Evolutionary conservation across 2,329 filamentous ascomycete species (phyloP).

Genomic region (Amesomyces nigricolor): DNA sequence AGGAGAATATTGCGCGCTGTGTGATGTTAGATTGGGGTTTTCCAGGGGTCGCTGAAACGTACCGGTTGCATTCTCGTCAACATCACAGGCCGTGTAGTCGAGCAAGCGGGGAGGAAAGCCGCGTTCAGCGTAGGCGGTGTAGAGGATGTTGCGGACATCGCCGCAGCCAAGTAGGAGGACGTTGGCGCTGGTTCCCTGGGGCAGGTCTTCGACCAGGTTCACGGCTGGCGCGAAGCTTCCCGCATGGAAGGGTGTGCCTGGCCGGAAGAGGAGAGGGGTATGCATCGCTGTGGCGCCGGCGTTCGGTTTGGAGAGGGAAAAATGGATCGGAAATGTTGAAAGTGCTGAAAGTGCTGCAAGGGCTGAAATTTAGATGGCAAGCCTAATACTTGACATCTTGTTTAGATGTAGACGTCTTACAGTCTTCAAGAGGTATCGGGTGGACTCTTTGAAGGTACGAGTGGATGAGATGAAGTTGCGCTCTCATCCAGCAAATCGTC

Average conservation of each 20-base stretch:
- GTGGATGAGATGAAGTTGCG: too few species aligned
- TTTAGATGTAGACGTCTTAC: too few species aligned
- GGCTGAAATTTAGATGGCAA: too few species aligned
- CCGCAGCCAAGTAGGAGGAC: slow-evolving; percentile 52
- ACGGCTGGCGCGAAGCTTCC: slow-evolving; percentile 51
- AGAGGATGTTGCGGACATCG: slow-evolving; percentile 52
- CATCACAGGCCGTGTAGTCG: slow-evolving; percentile 54
- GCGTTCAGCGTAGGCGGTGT: slow-evolving; percentile 42
- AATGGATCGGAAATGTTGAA: background rate
- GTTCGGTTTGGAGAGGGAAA: background rate
- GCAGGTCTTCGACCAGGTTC: slow-evolving; percentile 42
- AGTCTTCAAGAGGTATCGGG: too few species aligned
- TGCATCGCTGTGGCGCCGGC: slow-evolving; percentile 9
- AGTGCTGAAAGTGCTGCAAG: background rate
- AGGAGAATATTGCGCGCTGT: slow-evolving; percentile 50
- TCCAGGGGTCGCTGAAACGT: slow-evolving; percentile 14
- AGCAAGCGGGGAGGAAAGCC: slow-evolving; percentile 29
- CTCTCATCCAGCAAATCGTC: too few species aligned
- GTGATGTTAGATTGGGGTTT: slow-evolving; percentile 24
- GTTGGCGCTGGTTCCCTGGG: slow-evolving; percentile 44
- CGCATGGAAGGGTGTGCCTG: slow-evolving; percentile 38
- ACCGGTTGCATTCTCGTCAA: slow-evolving; percentile 47
- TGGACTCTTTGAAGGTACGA: too few species aligned
- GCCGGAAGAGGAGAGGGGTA: background rate
- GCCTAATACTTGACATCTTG: background rate